Percentiles rank a stretch among this genome's conserved stretches.
These are phyloP conservation scores for Endotrypanum monterogeii DNA, from an alignment of 208 protist genomes.

Conservation along the genomic window DNA sequence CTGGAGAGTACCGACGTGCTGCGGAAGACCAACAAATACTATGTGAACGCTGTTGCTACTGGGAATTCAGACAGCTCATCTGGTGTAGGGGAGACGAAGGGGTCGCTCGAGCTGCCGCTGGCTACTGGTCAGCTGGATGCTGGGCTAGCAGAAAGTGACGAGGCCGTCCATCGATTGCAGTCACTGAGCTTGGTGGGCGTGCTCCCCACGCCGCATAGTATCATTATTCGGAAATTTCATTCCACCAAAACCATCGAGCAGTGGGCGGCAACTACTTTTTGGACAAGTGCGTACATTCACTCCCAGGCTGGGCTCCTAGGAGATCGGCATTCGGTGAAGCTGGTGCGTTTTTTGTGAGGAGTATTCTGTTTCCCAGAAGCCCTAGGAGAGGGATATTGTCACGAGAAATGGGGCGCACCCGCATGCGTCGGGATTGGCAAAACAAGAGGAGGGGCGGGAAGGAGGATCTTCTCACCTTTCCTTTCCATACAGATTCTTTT, in stretches of 20 bases:
- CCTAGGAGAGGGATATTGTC: neutral
- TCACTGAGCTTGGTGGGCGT: slow-evolving; percentile 78
- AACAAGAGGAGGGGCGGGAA: too few relatives aligned
- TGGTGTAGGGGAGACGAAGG: slow-evolving; percentile 6
- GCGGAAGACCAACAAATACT: slow-evolving; percentile 26
- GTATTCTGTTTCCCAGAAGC: neutral
- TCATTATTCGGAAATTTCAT: slow-evolving; percentile 71
- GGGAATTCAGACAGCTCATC: slow-evolving; percentile 14
- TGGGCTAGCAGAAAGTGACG: slow-evolving; percentile 37
- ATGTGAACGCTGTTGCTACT: slow-evolving; percentile 17
- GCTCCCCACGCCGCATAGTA: slow-evolving; percentile 76
- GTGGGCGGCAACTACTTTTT: slow-evolving; percentile 79
- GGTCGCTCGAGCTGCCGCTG: slow-evolving; percentile 8
- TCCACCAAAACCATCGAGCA: slow-evolving; percentile 60
- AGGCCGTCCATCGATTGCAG: slow-evolving; percentile 42
- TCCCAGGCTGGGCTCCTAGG: slow-evolving; percentile 48
- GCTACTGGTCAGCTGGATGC: slow-evolving; percentile 13
- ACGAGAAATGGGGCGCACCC: too few relatives aligned
- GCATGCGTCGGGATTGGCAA: neutral
- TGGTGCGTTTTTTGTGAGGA: slow-evolving; percentile 51
- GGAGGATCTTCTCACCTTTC: neutral
- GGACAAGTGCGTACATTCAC: slow-evolving; percentile 75
- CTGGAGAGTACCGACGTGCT: slow-evolving; percentile 38
- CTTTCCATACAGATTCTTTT: neutral
- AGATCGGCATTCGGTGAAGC: slow-evolving; percentile 62